Evolutionary conservation across 2,329 filamentous ascomycete genomes (phyloP).

Genomic region (Phoma herbarum): DNA sequence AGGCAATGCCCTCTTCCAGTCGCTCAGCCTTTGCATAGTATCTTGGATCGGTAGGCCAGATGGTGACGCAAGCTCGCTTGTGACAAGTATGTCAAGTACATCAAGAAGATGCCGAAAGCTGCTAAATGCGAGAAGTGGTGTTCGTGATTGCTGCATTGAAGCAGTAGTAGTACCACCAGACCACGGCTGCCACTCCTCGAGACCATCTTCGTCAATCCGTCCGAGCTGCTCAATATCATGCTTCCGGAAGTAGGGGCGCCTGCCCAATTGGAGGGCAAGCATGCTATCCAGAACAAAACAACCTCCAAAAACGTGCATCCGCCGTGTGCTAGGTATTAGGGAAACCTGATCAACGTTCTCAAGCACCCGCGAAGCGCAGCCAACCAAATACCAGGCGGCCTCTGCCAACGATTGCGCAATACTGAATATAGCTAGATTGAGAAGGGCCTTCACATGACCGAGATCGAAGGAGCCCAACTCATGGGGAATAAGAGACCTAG

Average conservation of each 20-base stretch:
- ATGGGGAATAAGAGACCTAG: conserved; percentile 42
- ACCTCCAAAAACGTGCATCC: conserved; percentile 60
- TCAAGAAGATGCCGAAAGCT: conserved; percentile 62
- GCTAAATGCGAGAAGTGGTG: conserved; percentile 57
- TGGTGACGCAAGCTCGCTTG: conserved; percentile 22
- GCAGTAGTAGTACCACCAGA: conserved; percentile 58
- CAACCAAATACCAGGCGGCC: conserved; percentile 71
- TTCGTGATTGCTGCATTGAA: conserved; percentile 29
- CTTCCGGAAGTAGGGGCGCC: conserved; percentile 59
- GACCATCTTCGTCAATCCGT: conserved; percentile 68
- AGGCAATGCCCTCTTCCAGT: conserved; percentile 48
- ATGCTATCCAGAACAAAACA: conserved; percentile 71
- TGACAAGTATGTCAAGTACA: conserved; percentile 37
- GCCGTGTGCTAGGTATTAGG: conserved; percentile 37
- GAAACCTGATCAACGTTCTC: conserved; percentile 53
- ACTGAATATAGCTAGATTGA: conserved; percentile 67
- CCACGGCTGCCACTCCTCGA: conserved; percentile 81
- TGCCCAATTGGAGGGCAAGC: conserved; percentile 62
- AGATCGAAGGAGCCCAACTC: conserved; percentile 47
- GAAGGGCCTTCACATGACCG: conserved; percentile 54
- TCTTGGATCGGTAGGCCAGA: conserved; percentile 41
- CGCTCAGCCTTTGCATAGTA: conserved; percentile 47
- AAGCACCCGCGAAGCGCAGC: conserved; percentile 67
- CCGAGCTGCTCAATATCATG: conserved; percentile 60
- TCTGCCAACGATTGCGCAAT: conserved; percentile 66